phyloP scores from a whole-genome alignment of 2,329 filamentous ascomycete species.

The Zelopaecilomyces penicillatus region DNA sequence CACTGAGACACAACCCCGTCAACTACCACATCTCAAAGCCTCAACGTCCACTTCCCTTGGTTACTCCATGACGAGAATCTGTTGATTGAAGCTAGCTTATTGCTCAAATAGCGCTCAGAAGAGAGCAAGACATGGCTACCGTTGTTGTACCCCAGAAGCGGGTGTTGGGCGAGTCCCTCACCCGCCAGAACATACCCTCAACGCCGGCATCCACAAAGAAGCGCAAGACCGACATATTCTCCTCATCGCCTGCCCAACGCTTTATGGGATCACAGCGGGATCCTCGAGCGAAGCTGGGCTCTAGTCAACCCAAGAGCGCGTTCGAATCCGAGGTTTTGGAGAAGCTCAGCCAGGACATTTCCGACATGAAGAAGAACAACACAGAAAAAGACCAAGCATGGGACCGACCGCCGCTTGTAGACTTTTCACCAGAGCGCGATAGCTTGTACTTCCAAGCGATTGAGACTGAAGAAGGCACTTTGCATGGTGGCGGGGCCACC shows the following conservation, averaged over 20 bases:
- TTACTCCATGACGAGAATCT: slow-evolving; percentile 3
- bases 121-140: slow-evolving; percentile 34
- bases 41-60: not conserved
- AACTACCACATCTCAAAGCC: too few species aligned
- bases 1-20: too few species aligned
- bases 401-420: slow-evolving; percentile 53
- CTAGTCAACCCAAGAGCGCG: slow-evolving; percentile 75
- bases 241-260: slow-evolving; percentile 45
- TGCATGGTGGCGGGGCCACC: slow-evolving; percentile 66
- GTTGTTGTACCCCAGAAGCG: slow-evolving; percentile 60
- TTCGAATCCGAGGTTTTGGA: slow-evolving; percentile 93
- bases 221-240: slow-evolving; percentile 62
- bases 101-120: not conserved
- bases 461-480: slow-evolving; percentile 81
- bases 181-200: slow-evolving; percentile 52
- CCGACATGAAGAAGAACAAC: slow-evolving; percentile 75
- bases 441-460: slow-evolving; percentile 90
- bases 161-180: slow-evolving; percentile 60
- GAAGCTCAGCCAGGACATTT: slow-evolving; percentile 91
- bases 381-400: slow-evolving; percentile 90
- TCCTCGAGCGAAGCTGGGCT: slow-evolving; percentile 53
- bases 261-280: slow-evolving; percentile 56
- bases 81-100: slow-evolving; percentile 1
- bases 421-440: slow-evolving; percentile 50
- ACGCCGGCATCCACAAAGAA: slow-evolving; percentile 63